phyloP scores from a whole-genome alignment of 2,329 filamentous ascomycete species.

The Incumbomyces delicatus region DNA sequence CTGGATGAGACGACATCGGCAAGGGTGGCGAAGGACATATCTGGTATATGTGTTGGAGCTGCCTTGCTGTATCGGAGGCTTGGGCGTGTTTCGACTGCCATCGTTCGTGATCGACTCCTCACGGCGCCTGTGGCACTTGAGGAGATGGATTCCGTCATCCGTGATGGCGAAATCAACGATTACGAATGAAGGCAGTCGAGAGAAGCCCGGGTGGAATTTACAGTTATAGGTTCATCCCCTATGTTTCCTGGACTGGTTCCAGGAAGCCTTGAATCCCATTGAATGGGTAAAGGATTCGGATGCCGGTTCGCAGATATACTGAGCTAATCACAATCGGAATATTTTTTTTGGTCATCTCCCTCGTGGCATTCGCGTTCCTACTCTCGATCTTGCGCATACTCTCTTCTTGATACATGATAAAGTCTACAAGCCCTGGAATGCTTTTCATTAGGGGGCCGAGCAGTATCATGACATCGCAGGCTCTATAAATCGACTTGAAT shows the following conservation, averaged over 20 bases:
- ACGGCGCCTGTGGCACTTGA: constrained; percentile 24
- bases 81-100: neutral
- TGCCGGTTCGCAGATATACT: constrained; percentile 36
- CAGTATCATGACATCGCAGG: too few relatives aligned
- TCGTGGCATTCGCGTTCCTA: neutral
- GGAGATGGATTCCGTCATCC: constrained; percentile 25
- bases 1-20: constrained; percentile 17
- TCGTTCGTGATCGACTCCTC: constrained; percentile 6
- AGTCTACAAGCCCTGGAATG: too few relatives aligned
- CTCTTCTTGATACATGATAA: neutral
- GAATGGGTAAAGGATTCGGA: constrained; percentile 37
- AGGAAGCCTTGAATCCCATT: constrained; percentile 28
- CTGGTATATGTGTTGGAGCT: constrained; percentile 26
- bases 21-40: constrained; percentile 23
- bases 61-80: constrained; percentile 12
- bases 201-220: constrained; percentile 5
- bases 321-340: constrained; percentile 27
- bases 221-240: constrained; percentile 45
- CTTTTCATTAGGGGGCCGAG: too few relatives aligned
- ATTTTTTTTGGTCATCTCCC: neutral
- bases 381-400: neutral
- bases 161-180: constrained; percentile 23
- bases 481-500: too few relatives aligned
- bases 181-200: constrained; percentile 2
- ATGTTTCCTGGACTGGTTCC: constrained; percentile 40